These are phyloP conservation scores for Coniochaeta ligniaria DNA, from an alignment of 2,329 filamentous ascomycete genomes.

Conservation along the genomic window DNA sequence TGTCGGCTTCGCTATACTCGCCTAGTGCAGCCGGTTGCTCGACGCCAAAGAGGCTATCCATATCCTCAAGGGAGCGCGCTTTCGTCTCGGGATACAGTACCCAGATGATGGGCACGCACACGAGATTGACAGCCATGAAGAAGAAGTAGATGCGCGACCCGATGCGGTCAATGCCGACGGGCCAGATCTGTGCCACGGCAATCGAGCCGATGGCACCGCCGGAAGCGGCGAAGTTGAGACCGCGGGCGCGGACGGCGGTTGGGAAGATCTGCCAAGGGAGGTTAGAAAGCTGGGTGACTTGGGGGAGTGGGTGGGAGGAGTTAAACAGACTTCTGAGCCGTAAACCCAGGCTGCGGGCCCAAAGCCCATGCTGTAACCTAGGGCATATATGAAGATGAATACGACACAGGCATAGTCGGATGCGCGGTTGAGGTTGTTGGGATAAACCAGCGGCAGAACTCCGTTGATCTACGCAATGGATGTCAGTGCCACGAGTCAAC, in stretches of 20 bases:
- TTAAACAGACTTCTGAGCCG: slow-evolving; percentile 40
- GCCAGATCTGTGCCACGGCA: slow-evolving; percentile 47
- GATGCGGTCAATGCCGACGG: slow-evolving; percentile 41
- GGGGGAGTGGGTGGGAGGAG: not conserved
- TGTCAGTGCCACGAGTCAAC: not conserved
- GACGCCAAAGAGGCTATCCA: slow-evolving; percentile 26
- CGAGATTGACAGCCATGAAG: slow-evolving; percentile 45
- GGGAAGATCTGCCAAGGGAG: slow-evolving; percentile 41
- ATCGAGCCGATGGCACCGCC: slow-evolving; percentile 49
- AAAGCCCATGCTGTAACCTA: slow-evolving; percentile 51
- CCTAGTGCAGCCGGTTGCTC: not conserved
- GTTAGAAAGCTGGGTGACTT: not conserved
- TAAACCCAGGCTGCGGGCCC: slow-evolving; percentile 53
- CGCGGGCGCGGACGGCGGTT: slow-evolving; percentile 46
- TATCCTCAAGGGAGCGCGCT: slow-evolving; percentile 23
- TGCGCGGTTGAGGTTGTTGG: slow-evolving; percentile 36
- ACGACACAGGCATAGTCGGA: slow-evolving; percentile 44
- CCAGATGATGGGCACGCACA: slow-evolving; percentile 35
- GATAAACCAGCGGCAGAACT: slow-evolving; percentile 41
- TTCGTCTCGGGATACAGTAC: slow-evolving; percentile 26
- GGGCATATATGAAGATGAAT: slow-evolving; percentile 51
- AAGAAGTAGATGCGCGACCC: slow-evolving; percentile 49
- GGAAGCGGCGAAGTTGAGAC: slow-evolving; percentile 47
- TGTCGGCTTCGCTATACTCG: not conserved
- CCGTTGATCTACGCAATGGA: slow-evolving; percentile 41